Evolutionary conservation across 306 rosid genomes (phyloP).

Genomic region (Cucurbita maxima): DNA sequence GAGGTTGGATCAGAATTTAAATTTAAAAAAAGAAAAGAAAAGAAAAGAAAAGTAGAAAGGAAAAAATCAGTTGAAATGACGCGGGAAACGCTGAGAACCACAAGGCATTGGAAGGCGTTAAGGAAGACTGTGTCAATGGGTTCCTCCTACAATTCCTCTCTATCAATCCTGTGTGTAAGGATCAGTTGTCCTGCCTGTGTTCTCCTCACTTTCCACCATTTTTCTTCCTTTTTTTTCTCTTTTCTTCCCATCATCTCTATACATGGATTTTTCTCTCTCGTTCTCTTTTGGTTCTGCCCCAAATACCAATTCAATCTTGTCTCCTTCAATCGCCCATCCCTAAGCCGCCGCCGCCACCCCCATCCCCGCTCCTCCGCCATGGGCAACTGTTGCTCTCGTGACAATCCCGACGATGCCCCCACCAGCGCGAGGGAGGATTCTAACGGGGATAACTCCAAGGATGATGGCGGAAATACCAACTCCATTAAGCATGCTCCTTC

Average conservation of each 20-base stretch:
- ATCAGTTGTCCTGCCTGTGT: conserved; percentile 37
- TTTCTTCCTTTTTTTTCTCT: conserved; percentile 1
- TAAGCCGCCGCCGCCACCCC: background rate
- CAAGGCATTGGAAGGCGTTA: background rate
- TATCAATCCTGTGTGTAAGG: conserved; percentile 29
- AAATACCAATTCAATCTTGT: conserved; percentile 26
- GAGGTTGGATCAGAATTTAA: too few relatives aligned
- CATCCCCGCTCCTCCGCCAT: conserved; percentile 25
- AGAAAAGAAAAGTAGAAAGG: background rate
- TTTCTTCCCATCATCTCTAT: conserved; percentile 10
- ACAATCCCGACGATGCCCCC: conserved; percentile 28
- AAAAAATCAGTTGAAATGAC: background rate
- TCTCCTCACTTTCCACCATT: conserved; percentile 15
- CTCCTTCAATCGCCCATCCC: conserved; percentile 9
- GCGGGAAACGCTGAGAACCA: conserved; percentile 2
- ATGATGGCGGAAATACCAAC: background rate
- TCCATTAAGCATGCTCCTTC: conserved; percentile 11
- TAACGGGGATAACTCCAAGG: background rate
- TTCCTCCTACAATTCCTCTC: conserved; percentile 47
- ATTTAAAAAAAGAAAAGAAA: background rate
- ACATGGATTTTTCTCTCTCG: conserved; percentile 10
- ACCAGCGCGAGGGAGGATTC: conserved; percentile 20
- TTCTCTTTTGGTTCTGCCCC: conserved; percentile 18
- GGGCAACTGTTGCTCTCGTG: conserved; percentile 95
- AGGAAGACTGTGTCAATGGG: background rate